A percentile compares a stretch with the other conserved stretches of the same genome.
Evolutionary conservation across 2,329 filamentous ascomycete species (phyloP).

Genomic region (Cladobotryum mycophilum): DNA sequence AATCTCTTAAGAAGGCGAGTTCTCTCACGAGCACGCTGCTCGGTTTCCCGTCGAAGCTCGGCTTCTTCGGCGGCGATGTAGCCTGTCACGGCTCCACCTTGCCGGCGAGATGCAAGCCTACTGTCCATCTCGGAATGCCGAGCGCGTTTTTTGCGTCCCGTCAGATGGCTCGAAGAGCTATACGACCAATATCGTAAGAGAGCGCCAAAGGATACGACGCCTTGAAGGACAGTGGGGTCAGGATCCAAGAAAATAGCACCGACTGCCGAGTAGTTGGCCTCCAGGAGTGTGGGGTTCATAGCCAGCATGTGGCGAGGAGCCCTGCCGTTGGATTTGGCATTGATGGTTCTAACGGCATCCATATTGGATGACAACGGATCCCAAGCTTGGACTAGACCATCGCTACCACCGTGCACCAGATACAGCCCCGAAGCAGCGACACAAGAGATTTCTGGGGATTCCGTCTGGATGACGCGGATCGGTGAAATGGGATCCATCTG

Average conservation of each 20-base stretch:
- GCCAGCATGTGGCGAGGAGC: constrained; percentile 65
- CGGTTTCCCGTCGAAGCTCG: constrained; percentile 69
- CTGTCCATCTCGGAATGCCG: constrained; percentile 56
- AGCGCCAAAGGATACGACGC: constrained; percentile 79
- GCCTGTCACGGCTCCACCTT: constrained; percentile 65
- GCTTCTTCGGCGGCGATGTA: constrained; percentile 83
- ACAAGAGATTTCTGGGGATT: constrained; percentile 80
- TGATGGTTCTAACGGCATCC: constrained; percentile 77
- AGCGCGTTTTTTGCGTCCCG: constrained; percentile 70
- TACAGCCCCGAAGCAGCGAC: constrained; percentile 80
- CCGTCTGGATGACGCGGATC: constrained; percentile 77
- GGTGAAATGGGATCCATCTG: constrained; percentile 51
- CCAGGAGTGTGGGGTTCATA: constrained; percentile 51
- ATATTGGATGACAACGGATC: constrained; percentile 80
- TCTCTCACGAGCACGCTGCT: constrained; percentile 59
- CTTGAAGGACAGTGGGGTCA: constrained; percentile 76
- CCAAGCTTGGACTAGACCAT: constrained; percentile 94
- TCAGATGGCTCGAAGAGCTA: constrained; percentile 71
- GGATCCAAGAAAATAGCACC: constrained; percentile 83
- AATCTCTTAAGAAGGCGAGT: constrained; percentile 72
- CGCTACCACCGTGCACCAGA: constrained; percentile 86
- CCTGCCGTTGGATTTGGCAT: constrained; percentile 75
- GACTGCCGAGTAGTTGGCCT: constrained; percentile 73
- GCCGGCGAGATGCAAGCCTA: constrained; percentile 42
- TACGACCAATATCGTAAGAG: constrained; percentile 92